Evolutionary conservation across 176 grass and related monocot species (phyloP).

Genomic region (Hordeum marinum): DNA sequence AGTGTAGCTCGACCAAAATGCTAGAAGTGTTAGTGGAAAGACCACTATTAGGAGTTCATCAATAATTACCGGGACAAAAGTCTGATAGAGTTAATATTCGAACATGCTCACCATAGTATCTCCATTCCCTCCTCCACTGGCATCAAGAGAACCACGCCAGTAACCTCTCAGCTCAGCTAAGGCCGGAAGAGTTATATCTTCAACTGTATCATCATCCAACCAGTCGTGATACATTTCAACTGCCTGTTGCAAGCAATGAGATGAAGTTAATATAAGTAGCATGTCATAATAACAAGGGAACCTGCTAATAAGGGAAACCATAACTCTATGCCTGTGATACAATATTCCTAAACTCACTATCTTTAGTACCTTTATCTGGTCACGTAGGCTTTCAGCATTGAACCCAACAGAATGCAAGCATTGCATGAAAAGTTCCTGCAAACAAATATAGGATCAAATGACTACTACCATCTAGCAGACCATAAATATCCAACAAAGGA

Average conservation of each 20-base stretch:
- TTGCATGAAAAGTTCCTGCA: constrained; percentile 97
- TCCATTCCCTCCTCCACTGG: constrained; percentile 95
- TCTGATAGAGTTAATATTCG: not conserved
- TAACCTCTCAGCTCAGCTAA: constrained; percentile 94
- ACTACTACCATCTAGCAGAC: not conserved
- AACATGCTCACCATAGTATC: constrained; percentile 78
- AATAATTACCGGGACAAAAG: constrained; percentile 3
- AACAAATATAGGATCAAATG: constrained; percentile 35
- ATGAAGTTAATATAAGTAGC: constrained; percentile 22
- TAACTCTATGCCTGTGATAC: constrained; percentile 7
- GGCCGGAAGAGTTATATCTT: constrained; percentile 89
- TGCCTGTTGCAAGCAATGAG: constrained; percentile 52
- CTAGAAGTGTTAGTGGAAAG: constrained; percentile 27
- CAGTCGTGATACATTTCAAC: constrained; percentile 71
- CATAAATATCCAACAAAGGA: constrained; percentile 18
- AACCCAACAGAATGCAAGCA: constrained; percentile 84
- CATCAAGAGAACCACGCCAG: constrained; percentile 95
- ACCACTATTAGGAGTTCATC: not conserved
- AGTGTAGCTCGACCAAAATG: constrained; percentile 12
- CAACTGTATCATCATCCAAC: constrained; percentile 67
- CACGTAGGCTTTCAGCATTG: constrained; percentile 78
- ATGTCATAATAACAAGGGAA: not conserved
- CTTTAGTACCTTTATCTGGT: constrained; percentile 82
- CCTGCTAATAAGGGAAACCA: not conserved
- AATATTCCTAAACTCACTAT: constrained; percentile 17